Evolutionary conservation across 768 basidiomycete species (phyloP).

Genomic region (Lactarius quietus): DNA sequence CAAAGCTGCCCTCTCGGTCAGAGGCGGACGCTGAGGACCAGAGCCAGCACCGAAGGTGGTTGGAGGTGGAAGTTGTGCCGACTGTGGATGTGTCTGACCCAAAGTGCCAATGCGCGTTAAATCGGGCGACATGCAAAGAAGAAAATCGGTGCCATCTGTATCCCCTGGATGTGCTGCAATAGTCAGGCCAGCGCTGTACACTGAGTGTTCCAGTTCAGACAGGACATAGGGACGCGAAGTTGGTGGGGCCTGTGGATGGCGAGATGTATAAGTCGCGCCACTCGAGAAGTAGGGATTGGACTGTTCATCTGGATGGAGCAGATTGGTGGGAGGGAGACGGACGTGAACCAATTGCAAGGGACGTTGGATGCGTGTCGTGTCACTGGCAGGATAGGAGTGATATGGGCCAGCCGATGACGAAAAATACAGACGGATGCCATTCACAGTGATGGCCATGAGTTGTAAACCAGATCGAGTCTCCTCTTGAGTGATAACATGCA

Average conservation of each 20-base stretch:
- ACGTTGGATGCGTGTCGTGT: constrained; percentile 33
- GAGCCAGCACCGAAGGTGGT: constrained; percentile 36
- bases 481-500: constrained; percentile 63
- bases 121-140: constrained; percentile 74
- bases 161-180: constrained; percentile 74
- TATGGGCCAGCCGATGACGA: constrained; percentile 48
- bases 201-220: constrained; percentile 55
- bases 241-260: constrained; percentile 41
- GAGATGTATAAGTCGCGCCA: constrained; percentile 46
- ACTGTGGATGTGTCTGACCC: constrained; percentile 54
- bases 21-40: constrained; percentile 51
- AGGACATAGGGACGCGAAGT: constrained; percentile 56
- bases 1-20: constrained; percentile 74
- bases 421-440: constrained; percentile 85
- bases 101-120: constrained; percentile 66
- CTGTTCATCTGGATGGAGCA: constrained; percentile 75
- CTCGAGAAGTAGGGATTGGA: constrained; percentile 47
- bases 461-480: constrained; percentile 71
- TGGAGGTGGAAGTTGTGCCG: constrained; percentile 37
- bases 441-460: constrained; percentile 76
- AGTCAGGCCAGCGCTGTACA: constrained; percentile 63
- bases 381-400: constrained; percentile 45
- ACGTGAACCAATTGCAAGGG: constrained; percentile 72
- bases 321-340: constrained; percentile 69
- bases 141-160: constrained; percentile 66